phyloP scores from a whole-genome alignment of 306 rosid species.

The Oxytropis ochrocephala region DNA sequence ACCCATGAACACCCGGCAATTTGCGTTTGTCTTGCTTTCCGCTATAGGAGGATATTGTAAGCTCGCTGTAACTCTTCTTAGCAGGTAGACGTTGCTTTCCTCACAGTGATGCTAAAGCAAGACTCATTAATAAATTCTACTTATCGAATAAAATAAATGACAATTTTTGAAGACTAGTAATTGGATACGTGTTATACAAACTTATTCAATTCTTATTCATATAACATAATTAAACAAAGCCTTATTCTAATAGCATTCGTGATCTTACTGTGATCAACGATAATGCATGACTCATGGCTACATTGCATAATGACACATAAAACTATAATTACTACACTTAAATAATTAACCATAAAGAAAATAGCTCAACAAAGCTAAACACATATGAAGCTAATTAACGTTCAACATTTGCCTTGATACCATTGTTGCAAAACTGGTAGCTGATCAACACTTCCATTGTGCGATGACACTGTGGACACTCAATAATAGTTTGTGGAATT shows the following conservation, averaged over 20 bases:
- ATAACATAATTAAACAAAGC: no score
- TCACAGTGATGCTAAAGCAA: no score
- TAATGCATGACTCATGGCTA: not conserved
- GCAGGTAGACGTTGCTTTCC: no score
- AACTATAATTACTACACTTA: not conserved
- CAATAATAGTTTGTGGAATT: constrained; percentile 37
- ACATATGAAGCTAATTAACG: not conserved
- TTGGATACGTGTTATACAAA: no score
- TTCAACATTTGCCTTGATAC: not conserved
- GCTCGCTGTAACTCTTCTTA: no score
- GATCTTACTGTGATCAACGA: not conserved
- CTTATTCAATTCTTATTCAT: no score
- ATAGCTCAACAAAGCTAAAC: not conserved
- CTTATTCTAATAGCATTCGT: not conserved
- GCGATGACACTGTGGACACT: constrained; percentile 49
- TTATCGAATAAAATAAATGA: no score
- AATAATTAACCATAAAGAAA: not conserved
- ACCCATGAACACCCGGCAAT: no score
- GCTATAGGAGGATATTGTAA: no score
- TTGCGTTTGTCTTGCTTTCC: no score
- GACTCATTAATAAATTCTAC: no score
- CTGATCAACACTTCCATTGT: constrained; percentile 51
- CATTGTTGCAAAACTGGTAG: constrained; percentile 57
- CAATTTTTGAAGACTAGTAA: no score
- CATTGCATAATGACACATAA: not conserved